Conservation (phyloP, 2,329 filamentous ascomycete genomes). For the Claviceps monticola region DNA sequence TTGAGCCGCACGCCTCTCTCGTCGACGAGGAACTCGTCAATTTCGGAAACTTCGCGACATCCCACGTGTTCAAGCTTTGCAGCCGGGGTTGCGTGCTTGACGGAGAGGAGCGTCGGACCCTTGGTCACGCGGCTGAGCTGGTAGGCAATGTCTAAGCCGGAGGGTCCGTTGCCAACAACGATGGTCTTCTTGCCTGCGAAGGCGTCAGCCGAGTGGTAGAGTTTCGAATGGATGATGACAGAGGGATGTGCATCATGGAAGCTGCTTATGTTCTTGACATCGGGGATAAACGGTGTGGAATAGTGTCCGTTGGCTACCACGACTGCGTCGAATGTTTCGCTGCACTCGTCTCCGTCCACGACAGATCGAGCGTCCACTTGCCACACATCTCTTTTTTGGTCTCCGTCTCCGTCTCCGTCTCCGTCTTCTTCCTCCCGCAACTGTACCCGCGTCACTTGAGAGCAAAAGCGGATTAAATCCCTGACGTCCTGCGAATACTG, state of each 20-base stretch:
- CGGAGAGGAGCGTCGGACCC: conserved; percentile 51
- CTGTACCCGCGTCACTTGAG: conserved; percentile 50
- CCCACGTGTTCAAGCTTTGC: conserved; percentile 30
- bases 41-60: conserved; percentile 41
- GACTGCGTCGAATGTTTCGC: conserved; percentile 55
- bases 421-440: conserved; percentile 13
- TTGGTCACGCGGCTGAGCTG: conserved; percentile 55
- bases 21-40: conserved; percentile 39
- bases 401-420: conserved; percentile 27
- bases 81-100: conserved; percentile 32
- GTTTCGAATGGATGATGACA: conserved; percentile 61
- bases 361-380: conserved; percentile 40
- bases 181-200: conserved; percentile 62
- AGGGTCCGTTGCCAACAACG: conserved; percentile 73
- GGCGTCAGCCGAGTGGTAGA: conserved; percentile 52
- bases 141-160: conserved; percentile 66
- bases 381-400: conserved; percentile 38
- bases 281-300: conserved; percentile 52
- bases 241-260: conserved; percentile 48
- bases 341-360: conserved; percentile 22
- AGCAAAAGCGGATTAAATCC: conserved; percentile 54
- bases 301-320: conserved; percentile 68
- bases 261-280: conserved; percentile 41
- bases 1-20: conserved; percentile 51
- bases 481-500: conserved; percentile 56